Evolutionary conservation across 2,329 filamentous ascomycete genomes (phyloP), one percentile per base, ranked within the genome.

Genomic region (Balansia obtecta): DNA sequence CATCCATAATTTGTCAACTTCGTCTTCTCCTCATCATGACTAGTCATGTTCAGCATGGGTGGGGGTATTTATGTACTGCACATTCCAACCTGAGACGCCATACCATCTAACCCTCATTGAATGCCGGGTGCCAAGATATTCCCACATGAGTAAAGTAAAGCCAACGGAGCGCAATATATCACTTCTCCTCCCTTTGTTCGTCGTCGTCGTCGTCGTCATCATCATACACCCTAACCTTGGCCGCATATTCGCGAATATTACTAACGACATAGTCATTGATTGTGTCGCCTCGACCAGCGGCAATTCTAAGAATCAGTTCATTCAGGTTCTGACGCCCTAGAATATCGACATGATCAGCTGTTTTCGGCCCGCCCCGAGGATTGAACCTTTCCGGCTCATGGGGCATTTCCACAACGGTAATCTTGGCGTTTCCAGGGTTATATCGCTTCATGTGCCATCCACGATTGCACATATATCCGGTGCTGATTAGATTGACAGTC

Each of bases 281-380:
- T 30, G 80, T 74, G 52, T 90, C 77, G 4, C 93, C 93, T 58
- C 80, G 82, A 0, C 93, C 93, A 0, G 88, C 89, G 0, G 88
- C 93, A 10, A 98, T 85, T 48, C 83, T 77, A 52, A 98, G 68
- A 45, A 98, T 85, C 46, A 97, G 71, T 66, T 98, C 93, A 61
- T 98, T 98, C 27, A 98, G 74, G 33, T 82, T 88, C 57, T 89
- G 83, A 32, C 93, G 75, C 1, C 93, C 93, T 2, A 98, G 74
- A 52, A 98, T 98, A 63, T 98, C 93, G 47, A 98, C 93, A 62
- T 98, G 93, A 63, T 98, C 93, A 13, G 89, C 90, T 54, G 77
- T 82, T 53, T 80, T 80, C 22, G 80, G 79, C 0, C 80, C 82
- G 16, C 82, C 82, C 49, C 93, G 74, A 0, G 93, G 88, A 58